Evolutionary conservation across 305 asterid genomes (phyloP), one percentile per base, ranked within the genome.

Genomic region (Caryopteris hybrid): DNA sequence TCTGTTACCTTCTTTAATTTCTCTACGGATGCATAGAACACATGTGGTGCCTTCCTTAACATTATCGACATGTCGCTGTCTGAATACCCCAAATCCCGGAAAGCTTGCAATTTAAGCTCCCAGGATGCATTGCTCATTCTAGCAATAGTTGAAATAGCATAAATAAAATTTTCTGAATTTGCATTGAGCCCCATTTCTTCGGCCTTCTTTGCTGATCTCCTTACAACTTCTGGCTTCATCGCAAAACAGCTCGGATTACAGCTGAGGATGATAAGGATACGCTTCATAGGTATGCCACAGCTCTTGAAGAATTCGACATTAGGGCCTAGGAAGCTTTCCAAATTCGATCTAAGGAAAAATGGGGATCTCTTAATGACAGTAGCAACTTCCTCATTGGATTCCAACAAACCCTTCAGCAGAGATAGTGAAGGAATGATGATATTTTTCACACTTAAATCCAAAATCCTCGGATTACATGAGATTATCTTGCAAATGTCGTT

Each of bases 61-160:
- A 53, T 53, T 53, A 20, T 27, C 34, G 11, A 25, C 25, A 53
- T 53, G 20, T 53, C 59, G 5, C 41, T 66, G 29, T 76, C 76
- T 3, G 82, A 69, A 53, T 78, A 78, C 7, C 88, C 88, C 51
- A 78, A 27, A 66, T 46, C 10, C 70, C 58, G 67, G 23, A 83
- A 67, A 48, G 69, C 39, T 55, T 76, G 68, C 68, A 81, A 59
- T 76, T 80, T 80, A 13, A 52, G 53, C 16, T 78, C 68, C 85
- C 79, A 76, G 16, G 38, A 47, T 23, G 41, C 25, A 9, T 69
- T 55, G 16, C 57, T 76, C 76, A 71, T 61, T 12, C 77, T 69
- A 10, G 75, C 52, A 18, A 76, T 10, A 2, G 38, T 29, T 27
- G 74, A 59, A 47, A 80, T 31, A 20, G 81, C 83, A 67, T 78